Conservation (phyloP, 768 basidiomycete genomes). For the Lactarius sanguifluus region DNA sequence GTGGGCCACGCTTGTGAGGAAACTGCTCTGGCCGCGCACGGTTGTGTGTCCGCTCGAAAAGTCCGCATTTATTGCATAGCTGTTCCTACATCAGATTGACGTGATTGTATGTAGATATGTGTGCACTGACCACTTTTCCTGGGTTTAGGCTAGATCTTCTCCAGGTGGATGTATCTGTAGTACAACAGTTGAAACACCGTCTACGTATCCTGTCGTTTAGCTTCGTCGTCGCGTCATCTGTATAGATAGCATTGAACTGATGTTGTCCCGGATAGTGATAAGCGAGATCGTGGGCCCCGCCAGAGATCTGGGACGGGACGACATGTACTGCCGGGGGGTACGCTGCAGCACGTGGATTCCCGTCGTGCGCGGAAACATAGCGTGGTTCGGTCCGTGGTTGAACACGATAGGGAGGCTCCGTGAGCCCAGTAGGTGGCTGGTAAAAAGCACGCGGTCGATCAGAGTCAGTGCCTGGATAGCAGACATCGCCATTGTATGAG, state of each 20-base stretch:
- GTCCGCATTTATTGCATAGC: constrained; percentile 66
- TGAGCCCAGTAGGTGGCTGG: constrained; percentile 11
- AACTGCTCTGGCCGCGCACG: constrained; percentile 78
- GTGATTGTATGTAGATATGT: not conserved
- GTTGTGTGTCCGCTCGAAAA: constrained; percentile 80
- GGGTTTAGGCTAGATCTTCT: constrained; percentile 72
- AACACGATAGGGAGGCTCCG: constrained; percentile 23
- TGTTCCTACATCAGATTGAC: constrained; percentile 27
- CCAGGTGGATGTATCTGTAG: constrained; percentile 84
- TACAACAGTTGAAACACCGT: constrained; percentile 82
- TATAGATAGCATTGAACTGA: constrained; percentile 48
- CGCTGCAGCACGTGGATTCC: constrained; percentile 11
- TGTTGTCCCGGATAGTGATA: constrained; percentile 43
- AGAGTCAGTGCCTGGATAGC: constrained; percentile 21
- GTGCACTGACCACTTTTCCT: constrained; percentile 63
- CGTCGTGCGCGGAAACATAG: constrained; percentile 28
- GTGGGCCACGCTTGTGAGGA: constrained; percentile 73
- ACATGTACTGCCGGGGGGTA: constrained; percentile 33
- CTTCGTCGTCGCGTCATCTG: constrained; percentile 80
- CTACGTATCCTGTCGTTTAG: constrained; percentile 73
- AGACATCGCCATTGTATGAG: constrained; percentile 38
- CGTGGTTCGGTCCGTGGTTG: constrained; percentile 28
- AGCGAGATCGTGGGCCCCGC: constrained; percentile 31
- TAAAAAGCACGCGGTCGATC: constrained; percentile 27
- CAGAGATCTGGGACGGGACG: constrained; percentile 31